Base-by-base conservation (phyloP, 768 basidiomycete species). In the Hirschioporus abietinus region DNA sequence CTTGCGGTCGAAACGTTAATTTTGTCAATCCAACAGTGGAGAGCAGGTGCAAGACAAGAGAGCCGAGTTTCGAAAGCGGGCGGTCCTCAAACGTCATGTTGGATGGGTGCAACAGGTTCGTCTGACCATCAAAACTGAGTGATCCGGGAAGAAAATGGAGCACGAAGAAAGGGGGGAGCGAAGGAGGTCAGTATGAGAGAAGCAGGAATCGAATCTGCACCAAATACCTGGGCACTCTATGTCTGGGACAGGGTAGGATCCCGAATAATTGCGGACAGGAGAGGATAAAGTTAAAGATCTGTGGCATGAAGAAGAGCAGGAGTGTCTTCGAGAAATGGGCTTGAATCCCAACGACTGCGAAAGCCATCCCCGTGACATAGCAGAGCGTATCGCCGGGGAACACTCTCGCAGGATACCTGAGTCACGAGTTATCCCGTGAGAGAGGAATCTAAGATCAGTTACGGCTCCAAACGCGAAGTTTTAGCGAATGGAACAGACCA, bases 371-470 rank as follows among this genome's bases (percentile, higher is more conserved):
- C 0, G 95, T 88, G 57, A 98, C 88, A 79, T 99, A 99, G 77
- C 97, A 99, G 34, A 99, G 83, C 3, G 97, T 99, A 75, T 99
- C 97, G 1, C 97, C 97, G 0, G 95, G 92, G 74, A 99, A 99
- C 0, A 86, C 94, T 24, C 91, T 85, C 10, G 97, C 95, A 7
- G 97, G 97, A 75, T 96, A 99, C 95, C 96, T 98, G 72, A 15
- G 64, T 52, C 42, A 52, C 42, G 42, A 52, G 36, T 35, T 17
- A 42, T 23, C 7, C 35, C 63, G 63, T 61, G 26, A 62, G 57
- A 66, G 68, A 57, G 67, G 64, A 12, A 64, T 65, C 34, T 65
- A n/a, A 58, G 30, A 59, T 36, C 15, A 25, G 30, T 64, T 35
- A 23, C 58, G 35, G 61, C 57, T 60, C 18, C 9, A 10, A 20